phyloP scores from a whole-genome alignment of 2,329 filamentous ascomycete species.

The Penicillium sp. region DNA sequence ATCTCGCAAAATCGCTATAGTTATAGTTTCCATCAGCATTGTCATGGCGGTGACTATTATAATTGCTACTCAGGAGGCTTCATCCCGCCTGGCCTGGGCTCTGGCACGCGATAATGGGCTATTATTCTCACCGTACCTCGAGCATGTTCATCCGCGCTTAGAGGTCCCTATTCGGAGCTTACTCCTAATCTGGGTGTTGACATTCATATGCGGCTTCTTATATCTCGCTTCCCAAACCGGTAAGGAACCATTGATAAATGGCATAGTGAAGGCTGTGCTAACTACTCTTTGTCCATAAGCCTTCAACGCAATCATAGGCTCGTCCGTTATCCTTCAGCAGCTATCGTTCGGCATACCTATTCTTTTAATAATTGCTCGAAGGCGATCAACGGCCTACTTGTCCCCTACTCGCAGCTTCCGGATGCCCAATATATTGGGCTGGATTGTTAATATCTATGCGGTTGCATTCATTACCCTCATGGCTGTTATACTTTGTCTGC shows the following conservation, averaged over 20 bases:
- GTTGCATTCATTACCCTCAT: neutral
- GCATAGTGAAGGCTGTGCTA: neutral
- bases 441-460: neutral
- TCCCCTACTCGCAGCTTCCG: neutral
- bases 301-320: neutral
- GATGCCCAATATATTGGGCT: neutral
- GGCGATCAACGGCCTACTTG: neutral
- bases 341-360: neutral
- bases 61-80: neutral
- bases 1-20: neutral
- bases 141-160: neutral
- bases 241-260: neutral
- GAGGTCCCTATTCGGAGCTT: neutral
- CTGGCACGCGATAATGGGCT: neutral
- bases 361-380: neutral
- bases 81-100: neutral
- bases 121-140: neutral
- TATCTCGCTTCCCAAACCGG: neutral
- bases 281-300: neutral
- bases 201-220: neutral
- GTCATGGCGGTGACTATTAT: neutral
- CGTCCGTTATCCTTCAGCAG: neutral
- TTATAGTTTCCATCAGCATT: neutral
- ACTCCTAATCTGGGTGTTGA: neutral
- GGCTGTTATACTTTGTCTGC: neutral